Conservation (phyloP, 192 early-diverging fungal species). For the Gorgonomyces haynaldii region DNA sequence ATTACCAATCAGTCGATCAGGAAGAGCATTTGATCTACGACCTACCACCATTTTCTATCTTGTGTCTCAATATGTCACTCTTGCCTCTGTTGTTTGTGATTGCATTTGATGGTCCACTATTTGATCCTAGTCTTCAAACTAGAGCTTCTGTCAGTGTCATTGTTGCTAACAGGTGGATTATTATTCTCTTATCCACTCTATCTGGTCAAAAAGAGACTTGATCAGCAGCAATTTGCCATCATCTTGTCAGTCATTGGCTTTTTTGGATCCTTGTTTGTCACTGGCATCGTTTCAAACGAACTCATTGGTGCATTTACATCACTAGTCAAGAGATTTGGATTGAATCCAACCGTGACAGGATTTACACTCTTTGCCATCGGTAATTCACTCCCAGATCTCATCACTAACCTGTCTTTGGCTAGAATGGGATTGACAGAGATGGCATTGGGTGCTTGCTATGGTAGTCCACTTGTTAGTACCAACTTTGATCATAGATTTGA, state of each 20-base stretch:
- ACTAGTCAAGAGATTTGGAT: slow-evolving; percentile 61
- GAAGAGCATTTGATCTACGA: not conserved
- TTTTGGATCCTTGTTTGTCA: not conserved
- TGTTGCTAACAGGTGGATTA: not conserved
- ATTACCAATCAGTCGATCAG: not conserved
- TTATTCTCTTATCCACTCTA: not conserved
- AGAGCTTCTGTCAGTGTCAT: not conserved
- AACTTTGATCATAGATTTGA: slow-evolving; percentile 38
- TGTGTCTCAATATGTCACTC: not conserved
- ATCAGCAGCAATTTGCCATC: not conserved
- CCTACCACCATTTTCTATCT: not conserved
- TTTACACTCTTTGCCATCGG: slow-evolving; percentile 70
- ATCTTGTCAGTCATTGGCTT: slow-evolving; percentile 1
- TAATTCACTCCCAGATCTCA: slow-evolving; percentile 52
- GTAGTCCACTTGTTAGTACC: slow-evolving; percentile 79
- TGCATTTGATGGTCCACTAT: slow-evolving; percentile 3
- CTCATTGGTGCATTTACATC: slow-evolving; percentile 73
- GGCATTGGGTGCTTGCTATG: slow-evolving; percentile 92
- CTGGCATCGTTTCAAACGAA: slow-evolving; percentile 67
- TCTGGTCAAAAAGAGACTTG: not conserved
- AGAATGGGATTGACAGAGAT: slow-evolving; percentile 84
- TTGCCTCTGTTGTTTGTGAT: not conserved
- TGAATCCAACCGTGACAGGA: slow-evolving; percentile 68
- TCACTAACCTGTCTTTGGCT: slow-evolving; percentile 86
- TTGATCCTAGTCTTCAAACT: not conserved